phyloP scores from a whole-genome alignment of 2,329 filamentous ascomycete genomes.

The Apiospora phragmitis region DNA sequence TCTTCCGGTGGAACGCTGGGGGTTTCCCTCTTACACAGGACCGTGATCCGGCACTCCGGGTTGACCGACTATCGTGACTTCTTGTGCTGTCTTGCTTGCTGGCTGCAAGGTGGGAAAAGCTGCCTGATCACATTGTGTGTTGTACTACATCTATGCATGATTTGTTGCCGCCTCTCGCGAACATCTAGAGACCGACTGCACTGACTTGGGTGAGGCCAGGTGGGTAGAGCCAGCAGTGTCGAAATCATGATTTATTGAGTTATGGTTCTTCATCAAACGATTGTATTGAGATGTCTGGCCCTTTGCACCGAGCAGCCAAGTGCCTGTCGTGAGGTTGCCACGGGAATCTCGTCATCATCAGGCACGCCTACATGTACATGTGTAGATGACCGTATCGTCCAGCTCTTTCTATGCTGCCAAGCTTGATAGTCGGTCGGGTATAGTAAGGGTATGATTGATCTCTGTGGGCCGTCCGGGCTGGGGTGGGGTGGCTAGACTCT shows the following conservation, averaged over 20 bases:
- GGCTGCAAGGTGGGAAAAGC: not conserved
- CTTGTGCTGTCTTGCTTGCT: not conserved
- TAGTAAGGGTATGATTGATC: not conserved
- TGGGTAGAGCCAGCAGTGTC: not conserved
- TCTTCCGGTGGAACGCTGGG: not conserved
- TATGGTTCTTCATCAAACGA: not conserved
- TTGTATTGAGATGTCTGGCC: not conserved
- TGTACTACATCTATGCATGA: not conserved
- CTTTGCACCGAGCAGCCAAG: not conserved
- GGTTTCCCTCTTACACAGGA: not conserved
- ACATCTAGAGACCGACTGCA: not conserved
- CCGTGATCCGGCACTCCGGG: not conserved
- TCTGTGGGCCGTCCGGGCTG: not conserved
- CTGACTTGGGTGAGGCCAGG: too few species aligned
- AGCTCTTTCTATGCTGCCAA: not conserved
- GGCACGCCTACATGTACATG: not conserved
- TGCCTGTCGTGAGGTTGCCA: not conserved
- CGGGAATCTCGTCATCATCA: not conserved
- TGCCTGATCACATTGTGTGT: not conserved
- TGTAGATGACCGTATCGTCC: not conserved
- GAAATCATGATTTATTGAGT: not conserved
- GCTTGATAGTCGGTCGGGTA: not conserved
- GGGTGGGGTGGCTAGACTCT: not conserved
- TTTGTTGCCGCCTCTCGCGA: not conserved
- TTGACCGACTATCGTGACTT: constrained; percentile 1